Base-by-base conservation (phyloP, 345 rosid genomes). In the Draba incana region DNA sequence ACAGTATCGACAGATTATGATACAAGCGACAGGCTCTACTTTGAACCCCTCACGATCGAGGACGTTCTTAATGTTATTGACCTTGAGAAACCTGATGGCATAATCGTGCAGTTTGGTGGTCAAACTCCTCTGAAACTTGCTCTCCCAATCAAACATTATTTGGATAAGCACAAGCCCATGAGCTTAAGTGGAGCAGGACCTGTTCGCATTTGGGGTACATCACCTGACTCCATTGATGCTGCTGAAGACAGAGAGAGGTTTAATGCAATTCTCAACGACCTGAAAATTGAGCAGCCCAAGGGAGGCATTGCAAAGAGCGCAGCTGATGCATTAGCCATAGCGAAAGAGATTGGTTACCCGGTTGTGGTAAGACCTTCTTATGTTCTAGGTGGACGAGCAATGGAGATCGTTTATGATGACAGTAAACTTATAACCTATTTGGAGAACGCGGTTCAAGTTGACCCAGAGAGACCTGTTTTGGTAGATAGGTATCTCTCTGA, bases 281-380 rank as follows among this genome's bases (percentile, higher is more conserved):
- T 94, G 50, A 67, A 84, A n/a, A 87, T 94, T 70, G 89, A 88
- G 75, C 99, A 94, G 78, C 99, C 99, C 45, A 84, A 88, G 78
- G 96, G 99, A 72, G 99, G 95, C 72, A 88, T 94, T 81, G 99
- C 97, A 55, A 91, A 91, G 84, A 88, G 92, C 10, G 97, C 82
- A 67, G 83, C 81, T 46, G 92, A 87, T 83, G 99, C 97, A 59
- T 81, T 94, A 53, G 77, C 88, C 63, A 94, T 94, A 64, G 99
- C 92, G 24, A 63, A 72, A 64, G 90, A 86, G 20, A 84, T 94
- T 27, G 97, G 95, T 47, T 94, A 91, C 78, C 99, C 97, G 0
- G 92, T 94, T 69, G 96, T 94, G 57, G 97, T 94, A 11, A 85
- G 98, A 31, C 98, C 97, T 66, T 93, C 98, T 39, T 93, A 90